Conservation (phyloP, 2,329 filamentous ascomycete species). For the Sporothrix sp. region DNA sequence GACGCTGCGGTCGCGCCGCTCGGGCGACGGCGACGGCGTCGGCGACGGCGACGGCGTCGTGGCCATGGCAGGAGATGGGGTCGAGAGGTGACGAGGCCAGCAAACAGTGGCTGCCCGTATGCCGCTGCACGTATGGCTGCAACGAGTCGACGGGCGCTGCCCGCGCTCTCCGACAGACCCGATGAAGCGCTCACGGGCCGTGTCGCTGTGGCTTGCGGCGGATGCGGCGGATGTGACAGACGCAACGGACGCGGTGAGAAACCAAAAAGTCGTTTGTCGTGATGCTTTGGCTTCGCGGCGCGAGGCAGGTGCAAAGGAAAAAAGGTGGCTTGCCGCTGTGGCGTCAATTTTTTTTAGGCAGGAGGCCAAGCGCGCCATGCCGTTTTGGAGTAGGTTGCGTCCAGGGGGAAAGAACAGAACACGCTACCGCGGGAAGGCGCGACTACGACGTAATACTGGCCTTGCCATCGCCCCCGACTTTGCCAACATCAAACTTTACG, state of each 20-base stretch:
- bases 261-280: too few relatives aligned
- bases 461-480: too few relatives aligned
- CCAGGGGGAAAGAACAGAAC: constrained; percentile 9
- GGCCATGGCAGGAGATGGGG: not conserved
- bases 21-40: not conserved
- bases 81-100: not conserved
- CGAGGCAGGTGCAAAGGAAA: not conserved
- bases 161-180: too few relatives aligned
- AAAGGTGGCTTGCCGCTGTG: constrained; percentile 11
- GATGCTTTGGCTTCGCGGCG: too few relatives aligned
- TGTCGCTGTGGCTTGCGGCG: too few relatives aligned
- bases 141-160: too few relatives aligned
- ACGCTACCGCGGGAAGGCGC: constrained; percentile 5
- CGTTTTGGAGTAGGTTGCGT: constrained; percentile 9
- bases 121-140: not conserved
- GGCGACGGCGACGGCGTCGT: not conserved
- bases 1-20: not conserved
- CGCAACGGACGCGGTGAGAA: too few relatives aligned
- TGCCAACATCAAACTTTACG: too few relatives aligned
- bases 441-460: too few relatives aligned
- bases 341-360: not conserved
- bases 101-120: not conserved
- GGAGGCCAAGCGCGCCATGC: constrained; percentile 12
- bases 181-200: too few relatives aligned
- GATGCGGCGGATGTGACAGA: too few relatives aligned